Percentiles rank a stretch among this genome's conserved stretches.
These are phyloP conservation scores for Penicillium herquei DNA, from an alignment of 495 filamentous ascomycete genomes.

Conservation along the genomic window DNA sequence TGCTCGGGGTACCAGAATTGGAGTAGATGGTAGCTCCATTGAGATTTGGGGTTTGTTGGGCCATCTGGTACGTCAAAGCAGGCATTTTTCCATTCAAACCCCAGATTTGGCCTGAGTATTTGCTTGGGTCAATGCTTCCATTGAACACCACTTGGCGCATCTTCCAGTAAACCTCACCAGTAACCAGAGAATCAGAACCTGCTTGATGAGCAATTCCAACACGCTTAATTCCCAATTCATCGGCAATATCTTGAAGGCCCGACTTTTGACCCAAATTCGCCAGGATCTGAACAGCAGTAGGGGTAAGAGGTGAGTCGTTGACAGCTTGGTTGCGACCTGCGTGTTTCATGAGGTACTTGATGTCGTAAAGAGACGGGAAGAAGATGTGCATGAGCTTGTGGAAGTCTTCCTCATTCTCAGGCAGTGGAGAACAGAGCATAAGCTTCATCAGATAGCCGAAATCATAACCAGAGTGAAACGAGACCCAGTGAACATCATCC, in stretches of 20 bases:
- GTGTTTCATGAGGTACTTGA: slow-evolving; percentile 96
- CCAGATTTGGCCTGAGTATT: slow-evolving; percentile 84
- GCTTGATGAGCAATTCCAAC: slow-evolving; percentile 85
- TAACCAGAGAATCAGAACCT: slow-evolving; percentile 86
- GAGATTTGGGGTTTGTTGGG: slow-evolving; percentile 50
- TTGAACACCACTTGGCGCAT: slow-evolving; percentile 82
- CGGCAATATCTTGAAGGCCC: slow-evolving; percentile 88
- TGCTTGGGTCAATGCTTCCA: slow-evolving; percentile 69
- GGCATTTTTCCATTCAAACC: slow-evolving; percentile 68
- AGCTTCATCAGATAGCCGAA: slow-evolving; percentile 97
- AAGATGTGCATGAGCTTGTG: slow-evolving; percentile 80
- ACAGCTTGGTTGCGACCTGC: slow-evolving; percentile 63
- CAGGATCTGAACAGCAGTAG: slow-evolving; percentile 64
- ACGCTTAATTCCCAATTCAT: slow-evolving; percentile 84
- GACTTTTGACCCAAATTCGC: slow-evolving; percentile 80
- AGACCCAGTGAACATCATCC: slow-evolving; percentile 90
- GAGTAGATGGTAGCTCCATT: slow-evolving; percentile 59
- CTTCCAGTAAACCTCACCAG: slow-evolving; percentile 90
- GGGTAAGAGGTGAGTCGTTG: slow-evolving; percentile 58
- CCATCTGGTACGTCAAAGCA: slow-evolving; percentile 44
- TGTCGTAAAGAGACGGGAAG: slow-evolving; percentile 91
- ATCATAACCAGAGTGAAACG: slow-evolving; percentile 98
- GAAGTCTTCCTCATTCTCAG: slow-evolving; percentile 84
- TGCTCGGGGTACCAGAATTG: slow-evolving; percentile 64
- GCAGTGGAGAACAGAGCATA: slow-evolving; percentile 73